A percentile compares a stretch with the other conserved stretches of the same genome.
phyloP scores from a whole-genome alignment of 202 grass and related monocot genomes.

The Panicum hallii region DNA sequence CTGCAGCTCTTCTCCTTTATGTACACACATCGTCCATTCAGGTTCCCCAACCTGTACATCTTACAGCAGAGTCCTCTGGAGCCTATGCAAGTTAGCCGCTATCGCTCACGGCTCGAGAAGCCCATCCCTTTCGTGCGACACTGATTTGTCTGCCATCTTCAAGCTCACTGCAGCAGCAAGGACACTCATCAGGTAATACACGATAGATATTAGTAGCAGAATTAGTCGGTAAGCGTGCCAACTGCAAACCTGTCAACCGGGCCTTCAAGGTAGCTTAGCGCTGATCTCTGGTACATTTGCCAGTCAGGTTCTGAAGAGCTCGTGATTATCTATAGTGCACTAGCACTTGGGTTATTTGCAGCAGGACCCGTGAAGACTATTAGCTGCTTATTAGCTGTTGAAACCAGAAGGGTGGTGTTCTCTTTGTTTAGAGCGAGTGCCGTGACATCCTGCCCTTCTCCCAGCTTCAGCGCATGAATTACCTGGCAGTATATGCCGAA shows the following conservation, averaged over 20 bases:
- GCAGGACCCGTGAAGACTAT: conserved; percentile 80
- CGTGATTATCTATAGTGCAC: conserved; percentile 29
- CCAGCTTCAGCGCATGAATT: conserved; percentile 73
- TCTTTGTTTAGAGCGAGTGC: conserved; percentile 82
- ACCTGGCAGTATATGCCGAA: conserved; percentile 57
- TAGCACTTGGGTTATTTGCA: conserved; percentile 51
- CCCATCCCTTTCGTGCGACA: conserved; percentile 70
- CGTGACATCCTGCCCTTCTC: conserved; percentile 73
- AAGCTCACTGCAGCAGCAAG: conserved; percentile 64
- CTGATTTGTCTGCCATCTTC: conserved; percentile 71
- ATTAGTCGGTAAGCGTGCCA: background rate
- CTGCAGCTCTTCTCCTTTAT: conserved; percentile 26
- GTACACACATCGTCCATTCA: conserved; percentile 7
- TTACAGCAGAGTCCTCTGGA: conserved; percentile 19
- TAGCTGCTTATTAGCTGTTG: conserved; percentile 86
- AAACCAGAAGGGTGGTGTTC: conserved; percentile 83
- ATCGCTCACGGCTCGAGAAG: conserved; percentile 57
- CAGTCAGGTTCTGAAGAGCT: conserved; percentile 33
- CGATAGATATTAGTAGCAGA: conserved; percentile 23
- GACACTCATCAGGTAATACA: conserved; percentile 7
- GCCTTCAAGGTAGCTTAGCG: background rate
- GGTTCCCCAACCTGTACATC: conserved; percentile 39
- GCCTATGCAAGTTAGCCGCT: conserved; percentile 1
- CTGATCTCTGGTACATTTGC: conserved; percentile 14
- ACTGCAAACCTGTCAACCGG: conserved; percentile 25